Evolutionary conservation across 257 asterid genomes (phyloP).

Genomic region (Solanum tacnaense): DNA sequence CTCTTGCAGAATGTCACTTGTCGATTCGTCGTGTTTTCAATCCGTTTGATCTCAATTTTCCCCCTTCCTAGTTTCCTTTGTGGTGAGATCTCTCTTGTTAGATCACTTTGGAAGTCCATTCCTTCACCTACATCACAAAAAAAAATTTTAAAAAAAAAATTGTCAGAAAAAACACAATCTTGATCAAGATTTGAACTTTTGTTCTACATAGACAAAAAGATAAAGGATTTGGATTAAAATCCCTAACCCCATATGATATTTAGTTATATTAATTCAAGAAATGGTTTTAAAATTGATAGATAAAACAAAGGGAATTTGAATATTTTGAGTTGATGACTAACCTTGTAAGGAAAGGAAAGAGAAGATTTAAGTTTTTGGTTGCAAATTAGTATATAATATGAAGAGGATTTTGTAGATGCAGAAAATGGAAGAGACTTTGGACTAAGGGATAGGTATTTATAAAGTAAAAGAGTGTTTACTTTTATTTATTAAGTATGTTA

Average conservation of each 20-base stretch:
- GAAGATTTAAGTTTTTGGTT: slow-evolving; percentile 7
- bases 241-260: background rate
- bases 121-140: background rate
- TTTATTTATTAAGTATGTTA: background rate
- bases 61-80: slow-evolving; percentile 70
- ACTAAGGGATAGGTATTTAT: slow-evolving; percentile 33
- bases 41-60: slow-evolving; percentile 86
- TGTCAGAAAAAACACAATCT: background rate
- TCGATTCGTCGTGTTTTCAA: slow-evolving; percentile 93
- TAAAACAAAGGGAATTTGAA: background rate
- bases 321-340: background rate
- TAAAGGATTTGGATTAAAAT: background rate
- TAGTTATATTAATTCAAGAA: background rate
- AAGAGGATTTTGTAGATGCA: slow-evolving; percentile 19
- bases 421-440: slow-evolving; percentile 35
- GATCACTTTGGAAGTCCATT: slow-evolving; percentile 60
- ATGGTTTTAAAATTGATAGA: background rate
- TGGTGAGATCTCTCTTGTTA: slow-evolving; percentile 57
- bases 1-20: slow-evolving; percentile 97
- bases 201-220: background rate
- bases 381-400: slow-evolving; percentile 9
- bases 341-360: slow-evolving; percentile 13
- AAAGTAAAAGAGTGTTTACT: slow-evolving; percentile 12
- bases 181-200: background rate
- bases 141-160: too few relatives aligned